phyloP scores from a whole-genome alignment of 345 rosid genomes.

The Rhodamnia rubescens region DNA sequence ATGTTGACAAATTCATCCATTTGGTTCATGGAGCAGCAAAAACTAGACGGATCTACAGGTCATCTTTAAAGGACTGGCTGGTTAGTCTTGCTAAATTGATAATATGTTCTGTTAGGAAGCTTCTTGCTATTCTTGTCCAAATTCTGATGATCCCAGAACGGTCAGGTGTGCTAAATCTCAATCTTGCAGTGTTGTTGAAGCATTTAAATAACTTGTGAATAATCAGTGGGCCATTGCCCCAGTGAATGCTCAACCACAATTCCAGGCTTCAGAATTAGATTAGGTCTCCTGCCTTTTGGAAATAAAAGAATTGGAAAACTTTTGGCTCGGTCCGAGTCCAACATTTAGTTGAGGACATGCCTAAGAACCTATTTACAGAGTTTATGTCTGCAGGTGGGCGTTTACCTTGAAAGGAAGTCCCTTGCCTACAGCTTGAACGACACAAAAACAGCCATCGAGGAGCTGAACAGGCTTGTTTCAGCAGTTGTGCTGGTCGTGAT shows the following conservation, averaged over 20 bases:
- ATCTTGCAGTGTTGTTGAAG: not conserved
- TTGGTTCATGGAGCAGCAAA: slow-evolving; percentile 45
- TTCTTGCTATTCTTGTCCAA: not conserved
- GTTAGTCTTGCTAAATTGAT: slow-evolving; percentile 5
- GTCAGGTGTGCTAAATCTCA: not conserved
- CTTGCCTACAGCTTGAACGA: slow-evolving; percentile 52
- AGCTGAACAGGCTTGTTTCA: slow-evolving; percentile 48
- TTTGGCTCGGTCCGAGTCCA: not conserved
- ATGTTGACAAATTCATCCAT: slow-evolving; percentile 38
- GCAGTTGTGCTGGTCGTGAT: slow-evolving; percentile 20
- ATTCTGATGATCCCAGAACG: not conserved
- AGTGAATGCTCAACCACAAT: not conserved
- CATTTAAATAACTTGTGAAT: not conserved
- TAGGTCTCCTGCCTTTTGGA: not conserved
- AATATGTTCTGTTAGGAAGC: not conserved
- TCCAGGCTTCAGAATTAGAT: not conserved
- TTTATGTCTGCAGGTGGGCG: slow-evolving; percentile 31
- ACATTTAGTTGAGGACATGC: not conserved
- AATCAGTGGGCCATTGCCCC: not conserved
- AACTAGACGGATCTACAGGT: slow-evolving; percentile 43
- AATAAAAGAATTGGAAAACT: not conserved
- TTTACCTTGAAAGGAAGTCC: slow-evolving; percentile 45
- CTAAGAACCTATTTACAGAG: not conserved
- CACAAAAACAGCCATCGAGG: slow-evolving; percentile 68
- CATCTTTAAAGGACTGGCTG: slow-evolving; percentile 53